Evolutionary conservation across 1,139 yeast species (phyloP).

Genomic region (Kodamaea derodonti): DNA sequence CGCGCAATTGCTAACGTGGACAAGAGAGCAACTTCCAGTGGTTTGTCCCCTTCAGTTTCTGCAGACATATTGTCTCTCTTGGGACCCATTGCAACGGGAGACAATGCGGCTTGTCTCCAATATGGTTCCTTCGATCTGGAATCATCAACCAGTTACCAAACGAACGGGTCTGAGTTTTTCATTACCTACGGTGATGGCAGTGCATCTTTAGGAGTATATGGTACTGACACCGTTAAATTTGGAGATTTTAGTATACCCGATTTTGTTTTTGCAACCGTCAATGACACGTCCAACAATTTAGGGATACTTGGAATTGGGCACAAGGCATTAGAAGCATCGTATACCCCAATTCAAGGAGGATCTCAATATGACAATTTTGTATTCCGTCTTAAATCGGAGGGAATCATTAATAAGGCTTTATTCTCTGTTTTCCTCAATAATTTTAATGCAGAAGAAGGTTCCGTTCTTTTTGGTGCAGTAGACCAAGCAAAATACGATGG

Average conservation of each 20-base stretch:
- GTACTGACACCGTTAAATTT: background rate
- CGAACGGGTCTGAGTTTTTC: background rate
- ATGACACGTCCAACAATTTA: background rate
- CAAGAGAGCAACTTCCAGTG: constrained; percentile 10
- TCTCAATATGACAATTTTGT: constrained; percentile 19
- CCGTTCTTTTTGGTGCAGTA: constrained; percentile 18
- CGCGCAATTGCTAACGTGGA: too few relatives aligned
- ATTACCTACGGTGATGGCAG: background rate
- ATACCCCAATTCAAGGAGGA: constrained; percentile 2
- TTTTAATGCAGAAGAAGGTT: constrained; percentile 12
- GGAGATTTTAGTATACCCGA: constrained; percentile 24
- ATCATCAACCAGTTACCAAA: background rate
- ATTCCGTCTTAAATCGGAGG: constrained; percentile 16
- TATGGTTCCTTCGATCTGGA: background rate
- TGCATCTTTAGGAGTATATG: background rate
- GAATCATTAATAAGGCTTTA: constrained; percentile 17
- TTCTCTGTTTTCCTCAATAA: constrained; percentile 14
- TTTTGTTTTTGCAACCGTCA: background rate
- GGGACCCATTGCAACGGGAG: background rate
- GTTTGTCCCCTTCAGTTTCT: constrained; percentile 7
- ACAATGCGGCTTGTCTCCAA: constrained; percentile 4
- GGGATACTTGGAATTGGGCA: constrained; percentile 19
- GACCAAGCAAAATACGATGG: constrained; percentile 18
- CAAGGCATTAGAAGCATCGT: constrained; percentile 9
- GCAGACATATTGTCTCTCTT: background rate